Evolutionary conservation across 495 filamentous ascomycete species (phyloP), one percentile per base, ranked within the genome.

Genomic region (Bombardia bombarda): DNA sequence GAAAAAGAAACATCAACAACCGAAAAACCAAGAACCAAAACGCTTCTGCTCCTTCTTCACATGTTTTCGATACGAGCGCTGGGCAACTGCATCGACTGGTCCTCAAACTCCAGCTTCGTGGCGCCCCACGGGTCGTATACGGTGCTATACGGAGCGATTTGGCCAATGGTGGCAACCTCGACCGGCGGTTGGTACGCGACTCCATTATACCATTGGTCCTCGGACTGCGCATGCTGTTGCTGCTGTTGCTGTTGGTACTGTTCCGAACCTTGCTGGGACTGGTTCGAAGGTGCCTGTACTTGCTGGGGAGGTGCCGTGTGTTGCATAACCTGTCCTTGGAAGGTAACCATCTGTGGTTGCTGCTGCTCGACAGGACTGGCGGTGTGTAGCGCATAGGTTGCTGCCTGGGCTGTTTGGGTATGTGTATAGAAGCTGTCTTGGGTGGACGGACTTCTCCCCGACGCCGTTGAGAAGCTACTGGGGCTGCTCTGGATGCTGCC

Each of bases 401-500:
- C 53, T 10, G 60, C 36, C 38, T 69, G 69, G 5, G 48, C 38
- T 5, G 64, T 58, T 4, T 67, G 60, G 22, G 66, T 62, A 30
- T 67, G 64, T 3, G 65, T 66, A 50, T 73, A 75, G 44, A 65
- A 72, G 22, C 58, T 63, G 7, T 70, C 66, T 37, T 68, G 66
- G 4, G 62, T 56, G 4, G 68, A 58, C 6, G 70, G 63, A 30
- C 66, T 72, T 20, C 60, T 56, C 23, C 57, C 63, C 5, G 63
- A 59, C 12, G 62, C 66, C 12, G 63, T 57, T 5, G 74, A 75
- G 55, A 70, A 77, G 45, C 62, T 68, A 42, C 61, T 65, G 7
- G 76, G 73, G 50, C 73, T 76, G 48, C 52, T 68, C 35, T 73
- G 69, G 17, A 69, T 53, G 30, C 68, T 57, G 19, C 49, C 51